Base-by-base conservation (phyloP, 2,329 filamentous ascomycete genomes). In the Grosmannia serpens region DNA sequence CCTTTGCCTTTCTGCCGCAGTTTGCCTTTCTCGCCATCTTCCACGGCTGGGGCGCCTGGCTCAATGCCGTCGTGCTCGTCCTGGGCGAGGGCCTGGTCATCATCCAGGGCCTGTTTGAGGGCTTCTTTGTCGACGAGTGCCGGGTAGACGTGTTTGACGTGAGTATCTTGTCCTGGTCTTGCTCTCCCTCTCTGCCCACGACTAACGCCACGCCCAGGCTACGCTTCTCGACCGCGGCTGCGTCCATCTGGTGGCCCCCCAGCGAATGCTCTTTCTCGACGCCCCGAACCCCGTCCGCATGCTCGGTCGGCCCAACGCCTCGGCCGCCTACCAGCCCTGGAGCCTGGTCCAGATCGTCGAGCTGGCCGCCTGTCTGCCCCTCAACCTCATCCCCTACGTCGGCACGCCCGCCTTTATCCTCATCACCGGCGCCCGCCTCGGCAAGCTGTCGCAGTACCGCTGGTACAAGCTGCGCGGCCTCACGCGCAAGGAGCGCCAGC, bases 291-390 rank as follows among this genome's bases (percentile, higher is more conserved):
- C 90, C 0, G 84, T 94, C 54, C 86, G 86, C 68, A 86, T 86
- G 71, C 83, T 97, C 0, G 92, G 91, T 31, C 91, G 89, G 64
- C 89, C 91, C 0, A 91, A 86, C 0, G 83, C 76, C 26, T 78
- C 84, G 1, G 88, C 90, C 0, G 79, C 89, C 22, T 96, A 94
- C 71, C 85, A 88, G 10, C 92, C 92, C 0, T 96, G 95, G 77
- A 95, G 89, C 58, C 75, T 96, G 57, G 82, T 89, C n/a, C 92
- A 96, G 71, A 94, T 96, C 59, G 69, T 89, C 62, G 92, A 96
- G 72, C 87, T 96, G 61, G 76, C 95, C 41, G 65, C 89, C 33
- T 85, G 86, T 66, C 77, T 91, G 1, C 88, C 94, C 1, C 80
- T 99, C 60, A 97, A 95, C 69, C 83, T 99, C 26, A 82, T 97